phyloP scores from a whole-genome alignment of 2,329 filamentous ascomycete genomes.

The Gnomoniopsis smithogilvyi region DNA sequence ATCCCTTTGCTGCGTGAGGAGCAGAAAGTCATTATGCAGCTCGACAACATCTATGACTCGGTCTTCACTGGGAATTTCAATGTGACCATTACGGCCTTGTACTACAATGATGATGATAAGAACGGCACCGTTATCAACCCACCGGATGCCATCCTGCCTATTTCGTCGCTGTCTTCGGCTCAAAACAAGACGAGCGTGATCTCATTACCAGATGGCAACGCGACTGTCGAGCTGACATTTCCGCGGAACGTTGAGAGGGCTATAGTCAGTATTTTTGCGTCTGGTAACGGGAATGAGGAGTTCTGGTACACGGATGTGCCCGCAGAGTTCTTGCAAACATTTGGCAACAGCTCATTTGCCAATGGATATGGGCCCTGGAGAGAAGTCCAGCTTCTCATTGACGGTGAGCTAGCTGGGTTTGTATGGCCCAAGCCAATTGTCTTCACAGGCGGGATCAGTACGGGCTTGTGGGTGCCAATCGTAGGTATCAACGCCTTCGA shows the following conservation, averaged over 20 bases:
- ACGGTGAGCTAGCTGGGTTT: constrained; percentile 70
- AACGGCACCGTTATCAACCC: constrained; percentile 34
- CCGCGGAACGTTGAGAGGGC: constrained; percentile 68
- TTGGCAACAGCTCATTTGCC: constrained; percentile 50
- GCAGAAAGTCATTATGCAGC: constrained; percentile 76
- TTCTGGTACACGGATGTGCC: constrained; percentile 83
- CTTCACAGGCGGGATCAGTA: constrained; percentile 76
- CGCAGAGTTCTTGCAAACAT: constrained; percentile 55
- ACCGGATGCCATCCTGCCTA: constrained; percentile 66
- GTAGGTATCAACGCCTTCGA: constrained; percentile 79
- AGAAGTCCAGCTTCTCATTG: constrained; percentile 75
- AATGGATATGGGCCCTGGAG: constrained; percentile 70
- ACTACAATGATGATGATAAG: constrained; percentile 47
- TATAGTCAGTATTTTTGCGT: constrained; percentile 70
- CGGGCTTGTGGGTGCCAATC: constrained; percentile 72
- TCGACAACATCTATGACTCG: constrained; percentile 68
- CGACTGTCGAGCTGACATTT: constrained; percentile 55
- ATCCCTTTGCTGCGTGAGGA: constrained; percentile 64
- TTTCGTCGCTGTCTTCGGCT: constrained; percentile 53
- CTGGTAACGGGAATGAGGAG: constrained; percentile 72
- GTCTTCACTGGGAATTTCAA: constrained; percentile 72
- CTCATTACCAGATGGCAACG: constrained; percentile 58
- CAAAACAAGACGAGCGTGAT: constrained; percentile 62
- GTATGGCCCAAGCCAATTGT: constrained; percentile 80
- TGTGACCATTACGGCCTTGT: constrained; percentile 69